Percentiles rank a stretch among this genome's conserved stretches.
phyloP scores from a whole-genome alignment of 2,329 filamentous ascomycete genomes.

The Fonsecaea pugnacius region DNA sequence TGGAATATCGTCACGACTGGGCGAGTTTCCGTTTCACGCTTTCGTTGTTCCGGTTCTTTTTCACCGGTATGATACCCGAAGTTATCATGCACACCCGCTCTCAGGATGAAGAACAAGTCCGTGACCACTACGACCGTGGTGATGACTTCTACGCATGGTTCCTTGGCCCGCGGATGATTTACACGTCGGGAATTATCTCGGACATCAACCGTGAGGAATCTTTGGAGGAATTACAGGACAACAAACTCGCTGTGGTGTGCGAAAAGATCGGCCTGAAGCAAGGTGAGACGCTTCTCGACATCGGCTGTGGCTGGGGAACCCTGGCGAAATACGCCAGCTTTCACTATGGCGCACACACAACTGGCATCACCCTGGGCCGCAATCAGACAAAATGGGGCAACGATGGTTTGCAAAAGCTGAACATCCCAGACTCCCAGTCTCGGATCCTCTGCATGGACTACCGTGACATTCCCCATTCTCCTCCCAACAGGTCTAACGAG shows the following conservation, averaged over 20 bases:
- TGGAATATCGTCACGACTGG: conserved; percentile 98
- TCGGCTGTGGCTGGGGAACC: conserved; percentile 98
- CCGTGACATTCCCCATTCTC: conserved; percentile 82
- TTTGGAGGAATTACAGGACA: conserved; percentile 94
- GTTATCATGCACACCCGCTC: conserved; percentile 90
- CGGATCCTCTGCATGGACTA: conserved; percentile 96
- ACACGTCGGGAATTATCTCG: conserved; percentile 92
- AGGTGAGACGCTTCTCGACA: conserved; percentile 84
- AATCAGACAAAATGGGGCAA: conserved; percentile 99
- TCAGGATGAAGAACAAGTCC: conserved; percentile 96
- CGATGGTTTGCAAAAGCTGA: conserved; percentile 78
- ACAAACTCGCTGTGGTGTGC: conserved; percentile 93
- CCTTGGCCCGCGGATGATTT: conserved; percentile 97
- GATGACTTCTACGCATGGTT: conserved; percentile 99
- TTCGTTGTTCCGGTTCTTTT: conserved; percentile 82
- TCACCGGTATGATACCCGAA: conserved; percentile 85
- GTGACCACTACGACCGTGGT: conserved; percentile 89
- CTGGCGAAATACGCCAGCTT: conserved; percentile 89
- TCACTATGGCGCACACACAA: conserved; percentile 84
- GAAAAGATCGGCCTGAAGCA: conserved; percentile 88
- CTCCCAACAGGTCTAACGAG: conserved; percentile 55
- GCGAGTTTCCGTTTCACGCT: conserved; percentile 90
- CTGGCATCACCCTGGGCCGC: conserved; percentile 89
- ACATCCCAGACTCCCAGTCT: conserved; percentile 84
- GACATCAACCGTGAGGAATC: conserved; percentile 85